Evolutionary conservation across 148 eudicot genomes (phyloP).

Genomic region (Agrostemma githago): DNA sequence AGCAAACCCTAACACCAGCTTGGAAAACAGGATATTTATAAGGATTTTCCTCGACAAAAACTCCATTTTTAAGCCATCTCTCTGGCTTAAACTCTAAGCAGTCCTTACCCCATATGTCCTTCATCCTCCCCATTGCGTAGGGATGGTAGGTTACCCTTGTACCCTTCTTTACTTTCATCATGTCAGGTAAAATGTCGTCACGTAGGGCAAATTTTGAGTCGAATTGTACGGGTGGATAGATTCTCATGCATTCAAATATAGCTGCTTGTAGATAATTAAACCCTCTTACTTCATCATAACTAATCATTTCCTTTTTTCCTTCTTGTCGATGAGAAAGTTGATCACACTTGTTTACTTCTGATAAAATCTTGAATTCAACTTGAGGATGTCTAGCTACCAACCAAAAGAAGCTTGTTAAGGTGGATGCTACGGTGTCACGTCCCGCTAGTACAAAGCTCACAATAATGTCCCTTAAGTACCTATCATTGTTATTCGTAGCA

Average conservation of each 20-base stretch:
- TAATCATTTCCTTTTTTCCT: neutral
- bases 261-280: constrained; percentile 58
- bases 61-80: constrained; percentile 59
- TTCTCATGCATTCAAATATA: constrained; percentile 62
- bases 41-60: constrained; percentile 39
- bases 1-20: constrained; percentile 64
- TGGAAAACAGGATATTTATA: constrained; percentile 71
- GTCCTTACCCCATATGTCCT: constrained; percentile 58
- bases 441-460: constrained; percentile 62
- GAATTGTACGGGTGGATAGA: constrained; percentile 64
- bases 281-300: constrained; percentile 34
- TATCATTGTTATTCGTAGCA: constrained; percentile 26
- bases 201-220: constrained; percentile 62
- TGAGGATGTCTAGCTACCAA: constrained; percentile 38
- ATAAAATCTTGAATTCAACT: constrained; percentile 27
- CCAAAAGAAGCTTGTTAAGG: constrained; percentile 47
- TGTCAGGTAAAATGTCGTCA: constrained; percentile 51
- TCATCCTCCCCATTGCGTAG: constrained; percentile 79
- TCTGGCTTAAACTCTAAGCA: constrained; percentile 63
- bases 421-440: constrained; percentile 55
- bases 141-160: constrained; percentile 69
- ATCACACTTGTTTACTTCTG: constrained; percentile 25
- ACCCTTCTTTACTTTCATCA: constrained; percentile 40
- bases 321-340: constrained; percentile 27
- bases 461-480: constrained; percentile 47